phyloP scores from a whole-genome alignment of 768 basidiomycete genomes.

The Holtermanniella nyarrowii region DNA sequence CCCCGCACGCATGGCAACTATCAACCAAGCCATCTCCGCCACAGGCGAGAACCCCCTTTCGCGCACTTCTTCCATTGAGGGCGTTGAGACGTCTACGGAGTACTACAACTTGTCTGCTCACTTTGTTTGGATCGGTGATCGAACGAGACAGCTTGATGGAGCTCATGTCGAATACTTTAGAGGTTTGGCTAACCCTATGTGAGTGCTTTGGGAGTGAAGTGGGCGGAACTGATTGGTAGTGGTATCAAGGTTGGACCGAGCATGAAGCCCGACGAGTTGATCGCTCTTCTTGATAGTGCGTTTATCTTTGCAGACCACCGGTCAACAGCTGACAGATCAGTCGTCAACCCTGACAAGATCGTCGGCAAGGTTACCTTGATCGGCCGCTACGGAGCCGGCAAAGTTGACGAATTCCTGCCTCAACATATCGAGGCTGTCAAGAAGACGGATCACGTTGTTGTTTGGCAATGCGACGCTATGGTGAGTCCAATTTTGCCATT shows the following conservation, averaged over 20 bases:
- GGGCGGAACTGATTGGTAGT: conserved; percentile 7
- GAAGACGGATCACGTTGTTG: conserved; percentile 68
- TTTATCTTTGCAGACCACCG: not conserved
- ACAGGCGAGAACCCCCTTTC: conserved; percentile 2
- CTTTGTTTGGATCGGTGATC: conserved; percentile 95
- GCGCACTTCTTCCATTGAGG: not conserved
- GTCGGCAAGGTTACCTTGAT: conserved; percentile 78
- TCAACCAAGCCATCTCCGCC: conserved; percentile 5
- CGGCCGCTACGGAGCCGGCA: conserved; percentile 81
- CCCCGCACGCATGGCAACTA: conserved; percentile 14
- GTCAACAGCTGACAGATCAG: conserved; percentile 42
- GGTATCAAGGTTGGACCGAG: conserved; percentile 93
- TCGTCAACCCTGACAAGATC: conserved; percentile 78
- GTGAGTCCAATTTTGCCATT: conserved; percentile 9
- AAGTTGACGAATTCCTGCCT: conserved; percentile 68
- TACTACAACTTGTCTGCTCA: conserved; percentile 87
- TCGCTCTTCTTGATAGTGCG: conserved; percentile 61
- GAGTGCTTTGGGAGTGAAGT: not conserved
- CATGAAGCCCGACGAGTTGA: conserved; percentile 68
- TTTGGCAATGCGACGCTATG: conserved; percentile 97
- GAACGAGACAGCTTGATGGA: conserved; percentile 79
- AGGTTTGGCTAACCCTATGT: conserved; percentile 40
- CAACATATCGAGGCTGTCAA: conserved; percentile 74
- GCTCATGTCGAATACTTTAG: conserved; percentile 71
- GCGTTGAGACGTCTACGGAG: conserved; percentile 36